A percentile compares a stretch with the other conserved stretches of the same genome.
Evolutionary conservation across 2,329 filamentous ascomycete genomes (phyloP).

Genomic region (Dactylella cylindrospora): DNA sequence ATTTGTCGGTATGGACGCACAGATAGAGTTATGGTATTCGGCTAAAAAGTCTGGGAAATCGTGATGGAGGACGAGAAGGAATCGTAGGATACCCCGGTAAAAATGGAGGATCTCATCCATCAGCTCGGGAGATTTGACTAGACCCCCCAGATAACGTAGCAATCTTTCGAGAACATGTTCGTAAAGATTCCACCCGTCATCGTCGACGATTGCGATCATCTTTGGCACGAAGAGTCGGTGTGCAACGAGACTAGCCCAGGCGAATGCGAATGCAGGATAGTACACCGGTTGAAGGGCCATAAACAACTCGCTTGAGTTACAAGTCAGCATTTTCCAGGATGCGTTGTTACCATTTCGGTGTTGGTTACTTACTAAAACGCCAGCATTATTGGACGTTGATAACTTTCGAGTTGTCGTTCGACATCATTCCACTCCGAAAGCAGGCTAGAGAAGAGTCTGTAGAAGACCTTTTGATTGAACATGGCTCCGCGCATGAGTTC

Average conservation of each 20-base stretch:
- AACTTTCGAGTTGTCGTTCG: constrained; percentile 63
- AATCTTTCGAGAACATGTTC: constrained; percentile 72
- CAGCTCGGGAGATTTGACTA: constrained; percentile 72
- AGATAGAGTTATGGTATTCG: constrained; percentile 80
- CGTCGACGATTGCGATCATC: constrained; percentile 59
- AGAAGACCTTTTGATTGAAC: constrained; percentile 87
- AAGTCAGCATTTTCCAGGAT: constrained; percentile 53
- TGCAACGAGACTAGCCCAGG: constrained; percentile 78
- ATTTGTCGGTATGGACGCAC: constrained; percentile 76
- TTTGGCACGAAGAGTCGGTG: constrained; percentile 82
- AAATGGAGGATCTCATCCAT: constrained; percentile 53
- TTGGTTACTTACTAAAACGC: constrained; percentile 56
- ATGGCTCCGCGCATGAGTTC: constrained; percentile 70
- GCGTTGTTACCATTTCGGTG: not conserved
- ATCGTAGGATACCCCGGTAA: constrained; percentile 79
- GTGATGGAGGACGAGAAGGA: constrained; percentile 82
- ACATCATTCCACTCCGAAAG: constrained; percentile 70
- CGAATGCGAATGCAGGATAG: constrained; percentile 80
- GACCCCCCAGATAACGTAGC: constrained; percentile 72
- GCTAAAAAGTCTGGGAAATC: constrained; percentile 93
- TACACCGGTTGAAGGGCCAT: constrained; percentile 72
- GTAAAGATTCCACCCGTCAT: constrained; percentile 72
- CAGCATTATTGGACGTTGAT: constrained; percentile 69
- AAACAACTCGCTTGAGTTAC: constrained; percentile 58
- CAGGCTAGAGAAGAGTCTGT: constrained; percentile 80